Percentiles rank a stretch among this genome's conserved stretches.
phyloP scores from a whole-genome alignment of 129 eudicot genomes.

The Daucus carota region DNA sequence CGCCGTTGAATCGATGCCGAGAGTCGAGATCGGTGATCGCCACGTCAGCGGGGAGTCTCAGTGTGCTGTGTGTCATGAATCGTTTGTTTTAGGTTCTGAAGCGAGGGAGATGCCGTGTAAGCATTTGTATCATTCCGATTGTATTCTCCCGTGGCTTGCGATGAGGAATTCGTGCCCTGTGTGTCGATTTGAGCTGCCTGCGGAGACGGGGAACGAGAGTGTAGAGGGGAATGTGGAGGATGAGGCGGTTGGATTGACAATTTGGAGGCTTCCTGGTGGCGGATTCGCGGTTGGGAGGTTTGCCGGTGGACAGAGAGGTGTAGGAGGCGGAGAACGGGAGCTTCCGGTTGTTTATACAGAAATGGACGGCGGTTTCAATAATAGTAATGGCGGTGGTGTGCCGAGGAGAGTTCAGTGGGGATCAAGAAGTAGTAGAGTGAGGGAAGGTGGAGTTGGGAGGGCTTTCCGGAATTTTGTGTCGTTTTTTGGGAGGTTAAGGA shows the following conservation, averaged over 20 bases:
- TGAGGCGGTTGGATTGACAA: slow-evolving; percentile 50
- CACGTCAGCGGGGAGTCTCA: slow-evolving; percentile 49
- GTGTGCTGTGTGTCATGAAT: slow-evolving; percentile 74
- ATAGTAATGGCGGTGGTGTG: slow-evolving; percentile 30
- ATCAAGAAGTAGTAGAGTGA: slow-evolving; percentile 28
- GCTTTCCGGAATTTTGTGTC: slow-evolving; percentile 47
- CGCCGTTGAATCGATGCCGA: slow-evolving; percentile 54
- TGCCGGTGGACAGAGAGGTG: slow-evolving; percentile 26
- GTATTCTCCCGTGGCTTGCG: slow-evolving; percentile 68
- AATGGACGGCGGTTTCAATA: slow-evolving; percentile 55
- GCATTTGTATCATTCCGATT: slow-evolving; percentile 72
- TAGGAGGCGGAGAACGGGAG: slow-evolving; percentile 33
- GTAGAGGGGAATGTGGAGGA: slow-evolving; percentile 17
- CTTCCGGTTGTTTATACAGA: slow-evolving; percentile 59
- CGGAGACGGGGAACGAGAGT: slow-evolving; percentile 18
- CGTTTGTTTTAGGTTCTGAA: slow-evolving; percentile 37
- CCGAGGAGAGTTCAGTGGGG: slow-evolving; percentile 50
- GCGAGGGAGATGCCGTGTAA: slow-evolving; percentile 91
- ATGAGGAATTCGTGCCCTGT: slow-evolving; percentile 73
- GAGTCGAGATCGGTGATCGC: slow-evolving; percentile 27
- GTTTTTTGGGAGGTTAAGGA: slow-evolving; percentile 48
- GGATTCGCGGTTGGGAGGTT: slow-evolving; percentile 73
- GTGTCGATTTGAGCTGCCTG: slow-evolving; percentile 60
- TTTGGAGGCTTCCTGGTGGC: slow-evolving; percentile 78
- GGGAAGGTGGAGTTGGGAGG: slow-evolving; percentile 50